Conservation (phyloP, 768 basidiomycete species). For the Fomitopsis serialis region DNA sequence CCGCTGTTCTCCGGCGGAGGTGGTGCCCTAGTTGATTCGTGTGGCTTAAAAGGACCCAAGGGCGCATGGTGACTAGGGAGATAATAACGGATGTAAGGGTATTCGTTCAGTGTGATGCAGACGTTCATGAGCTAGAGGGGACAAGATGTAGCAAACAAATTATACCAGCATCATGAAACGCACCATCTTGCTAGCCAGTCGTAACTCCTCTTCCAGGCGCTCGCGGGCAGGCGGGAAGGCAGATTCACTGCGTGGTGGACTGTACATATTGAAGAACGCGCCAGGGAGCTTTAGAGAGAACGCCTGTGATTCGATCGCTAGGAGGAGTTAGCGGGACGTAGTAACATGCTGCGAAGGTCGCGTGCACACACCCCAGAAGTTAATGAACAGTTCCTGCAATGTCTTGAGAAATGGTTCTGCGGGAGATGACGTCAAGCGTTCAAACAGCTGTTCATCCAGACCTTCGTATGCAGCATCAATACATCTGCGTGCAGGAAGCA, state of each 20-base stretch:
- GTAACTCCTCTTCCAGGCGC: constrained; percentile 83
- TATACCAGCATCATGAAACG: constrained; percentile 14
- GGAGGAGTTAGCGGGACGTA: background rate
- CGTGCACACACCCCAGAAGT: constrained; percentile 77
- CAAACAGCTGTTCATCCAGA: constrained; percentile 71
- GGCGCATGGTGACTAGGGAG: constrained; percentile 77
- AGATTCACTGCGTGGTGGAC: constrained; percentile 72
- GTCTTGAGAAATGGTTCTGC: constrained; percentile 74
- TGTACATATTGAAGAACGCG: constrained; percentile 85
- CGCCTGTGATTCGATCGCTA: constrained; percentile 81
- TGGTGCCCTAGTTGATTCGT: constrained; percentile 57
- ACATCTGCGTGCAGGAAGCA: background rate
- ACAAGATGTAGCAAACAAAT: background rate
- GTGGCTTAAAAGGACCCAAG: constrained; percentile 75
- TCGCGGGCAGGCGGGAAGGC: constrained; percentile 61
- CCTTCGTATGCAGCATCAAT: constrained; percentile 36
- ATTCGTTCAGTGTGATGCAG: constrained; percentile 87
- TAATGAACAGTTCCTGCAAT: constrained; percentile 84
- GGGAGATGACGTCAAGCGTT: constrained; percentile 66
- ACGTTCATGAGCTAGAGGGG: constrained; percentile 71
- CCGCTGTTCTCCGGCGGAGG: constrained; percentile 53
- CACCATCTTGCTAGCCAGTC: constrained; percentile 68
- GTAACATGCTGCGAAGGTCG: background rate
- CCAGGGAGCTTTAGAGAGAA: constrained; percentile 78
- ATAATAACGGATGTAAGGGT: constrained; percentile 91